phyloP scores from a whole-genome alignment of 768 basidiomycete species.

The Mycena galopus region DNA sequence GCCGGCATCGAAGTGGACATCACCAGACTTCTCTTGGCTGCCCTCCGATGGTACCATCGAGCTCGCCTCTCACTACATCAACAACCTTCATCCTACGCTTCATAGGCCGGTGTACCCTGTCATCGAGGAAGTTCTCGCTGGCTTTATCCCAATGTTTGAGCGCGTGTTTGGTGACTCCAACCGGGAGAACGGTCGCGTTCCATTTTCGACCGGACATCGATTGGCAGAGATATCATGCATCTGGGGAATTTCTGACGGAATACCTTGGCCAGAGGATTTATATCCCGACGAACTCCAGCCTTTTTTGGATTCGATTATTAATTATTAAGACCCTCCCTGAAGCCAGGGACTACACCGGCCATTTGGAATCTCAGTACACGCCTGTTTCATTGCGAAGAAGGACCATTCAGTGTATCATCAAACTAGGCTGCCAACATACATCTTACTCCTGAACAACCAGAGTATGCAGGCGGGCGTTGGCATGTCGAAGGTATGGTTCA shows the following conservation, averaged over 20 bases:
- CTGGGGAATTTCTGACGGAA: constrained; percentile 12
- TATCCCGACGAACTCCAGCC: constrained; percentile 17
- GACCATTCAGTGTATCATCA: constrained; percentile 29
- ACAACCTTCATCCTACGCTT: constrained; percentile 40
- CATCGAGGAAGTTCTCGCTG: constrained; percentile 36
- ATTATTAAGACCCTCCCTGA: not conserved
- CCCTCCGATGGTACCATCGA: constrained; percentile 30
- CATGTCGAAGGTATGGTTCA: not conserved
- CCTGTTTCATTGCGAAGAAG: constrained; percentile 25
- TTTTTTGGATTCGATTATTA: not conserved
- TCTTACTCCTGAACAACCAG: not conserved
- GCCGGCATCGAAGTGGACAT: too few relatives aligned
- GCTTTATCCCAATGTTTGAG: constrained; percentile 45
- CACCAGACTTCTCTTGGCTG: too few relatives aligned
- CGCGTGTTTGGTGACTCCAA: constrained; percentile 37
- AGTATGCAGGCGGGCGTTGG: not conserved
- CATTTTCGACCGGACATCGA: not conserved
- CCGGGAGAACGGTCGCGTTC: constrained; percentile 6
- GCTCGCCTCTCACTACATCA: constrained; percentile 40
- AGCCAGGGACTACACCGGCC: constrained; percentile 14
- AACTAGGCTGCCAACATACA: not conserved
- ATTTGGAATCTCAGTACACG: not conserved
- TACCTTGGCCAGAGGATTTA: constrained; percentile 8
- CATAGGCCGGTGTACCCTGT: constrained; percentile 34
- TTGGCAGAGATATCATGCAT: constrained; percentile 15